A percentile compares a stretch with the other conserved stretches of the same genome.
These are phyloP conservation scores for Agrostemma githago DNA, from an alignment of 148 eudicot genomes.

Conservation along the genomic window DNA sequence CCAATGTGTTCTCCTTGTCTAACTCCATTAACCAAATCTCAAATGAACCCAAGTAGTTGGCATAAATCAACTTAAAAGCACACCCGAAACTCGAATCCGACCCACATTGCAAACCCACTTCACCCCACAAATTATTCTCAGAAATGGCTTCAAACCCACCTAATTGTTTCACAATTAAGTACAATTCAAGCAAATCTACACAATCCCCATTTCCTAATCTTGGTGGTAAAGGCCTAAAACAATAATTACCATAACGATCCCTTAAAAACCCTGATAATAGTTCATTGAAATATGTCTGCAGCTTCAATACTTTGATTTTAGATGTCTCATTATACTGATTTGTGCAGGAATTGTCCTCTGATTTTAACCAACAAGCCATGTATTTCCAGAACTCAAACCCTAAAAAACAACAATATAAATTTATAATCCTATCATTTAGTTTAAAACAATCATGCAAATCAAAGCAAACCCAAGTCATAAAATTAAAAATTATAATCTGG, in stretches of 20 bases:
- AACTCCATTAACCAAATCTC: constrained; percentile 31
- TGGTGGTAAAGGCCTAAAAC: constrained; percentile 50
- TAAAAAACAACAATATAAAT: constrained; percentile 24
- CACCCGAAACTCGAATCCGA: constrained; percentile 37
- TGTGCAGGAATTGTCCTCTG: constrained; percentile 32
- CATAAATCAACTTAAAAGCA: constrained; percentile 48
- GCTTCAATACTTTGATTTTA: constrained; percentile 21
- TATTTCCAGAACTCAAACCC: constrained; percentile 45
- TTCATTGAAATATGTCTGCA: constrained; percentile 30
- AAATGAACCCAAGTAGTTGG: constrained; percentile 47
- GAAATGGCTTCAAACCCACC: constrained; percentile 57
- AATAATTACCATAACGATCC: constrained; percentile 23
- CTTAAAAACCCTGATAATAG: constrained; percentile 29
- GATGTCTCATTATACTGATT: constrained; percentile 12
- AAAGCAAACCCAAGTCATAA: constrained; percentile 2
- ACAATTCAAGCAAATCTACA: constrained; percentile 60
- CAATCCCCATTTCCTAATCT: constrained; percentile 56
- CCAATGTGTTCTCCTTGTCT: constrained; percentile 12
- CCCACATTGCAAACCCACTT: constrained; percentile 49
- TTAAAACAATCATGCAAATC: not conserved
- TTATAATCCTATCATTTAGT: not conserved
- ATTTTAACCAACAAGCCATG: constrained; percentile 52
- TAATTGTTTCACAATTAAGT: constrained; percentile 44
- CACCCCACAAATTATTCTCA: constrained; percentile 45
- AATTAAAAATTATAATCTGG: constrained; percentile 7